Conservation (phyloP, 2,329 filamentous ascomycete species). For the Arthrinium puccinioides region DNA sequence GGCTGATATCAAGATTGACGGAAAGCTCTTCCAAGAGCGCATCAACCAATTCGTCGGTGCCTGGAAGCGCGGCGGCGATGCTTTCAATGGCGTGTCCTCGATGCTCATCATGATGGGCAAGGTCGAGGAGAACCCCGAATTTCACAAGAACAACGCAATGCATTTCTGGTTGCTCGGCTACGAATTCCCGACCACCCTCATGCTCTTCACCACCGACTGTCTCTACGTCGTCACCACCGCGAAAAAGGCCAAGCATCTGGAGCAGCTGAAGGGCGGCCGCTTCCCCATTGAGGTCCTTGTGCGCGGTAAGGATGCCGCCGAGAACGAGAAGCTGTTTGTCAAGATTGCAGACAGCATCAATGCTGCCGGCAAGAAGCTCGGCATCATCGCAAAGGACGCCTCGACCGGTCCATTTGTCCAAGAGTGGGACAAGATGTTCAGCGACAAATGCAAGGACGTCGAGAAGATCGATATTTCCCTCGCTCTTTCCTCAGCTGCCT, state of each 20-base stretch:
- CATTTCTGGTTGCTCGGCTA: conserved; percentile 99
- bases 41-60: conserved; percentile 77
- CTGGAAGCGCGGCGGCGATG: conserved; percentile 87
- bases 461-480: conserved; percentile 82
- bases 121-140: conserved; percentile 78
- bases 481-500: conserved; percentile 74
- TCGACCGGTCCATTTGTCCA: conserved; percentile 86
- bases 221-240: conserved; percentile 91
- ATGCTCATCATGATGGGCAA: conserved; percentile 92
- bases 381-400: conserved; percentile 75
- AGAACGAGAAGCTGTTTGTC: conserved; percentile 85
- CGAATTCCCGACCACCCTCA: conserved; percentile 93
- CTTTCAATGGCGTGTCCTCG: conserved; percentile 79
- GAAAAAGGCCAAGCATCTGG: conserved; percentile 95
- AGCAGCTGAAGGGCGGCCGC: conserved; percentile 85
- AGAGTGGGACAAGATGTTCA: conserved; percentile 85
- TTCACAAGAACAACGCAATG: conserved; percentile 93
- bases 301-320: conserved; percentile 81
- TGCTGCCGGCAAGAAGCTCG: conserved; percentile 83
- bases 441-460: conserved; percentile 72
- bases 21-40: conserved; percentile 87
- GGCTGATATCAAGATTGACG: conserved; percentile 92
- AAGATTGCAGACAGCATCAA: conserved; percentile 84
- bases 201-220: conserved; percentile 82
- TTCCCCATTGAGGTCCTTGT: conserved; percentile 89